Evolutionary conservation across 2,329 filamentous ascomycete species (phyloP), one percentile per base, ranked within the genome.

Genomic region (Claviceps purpurea): DNA sequence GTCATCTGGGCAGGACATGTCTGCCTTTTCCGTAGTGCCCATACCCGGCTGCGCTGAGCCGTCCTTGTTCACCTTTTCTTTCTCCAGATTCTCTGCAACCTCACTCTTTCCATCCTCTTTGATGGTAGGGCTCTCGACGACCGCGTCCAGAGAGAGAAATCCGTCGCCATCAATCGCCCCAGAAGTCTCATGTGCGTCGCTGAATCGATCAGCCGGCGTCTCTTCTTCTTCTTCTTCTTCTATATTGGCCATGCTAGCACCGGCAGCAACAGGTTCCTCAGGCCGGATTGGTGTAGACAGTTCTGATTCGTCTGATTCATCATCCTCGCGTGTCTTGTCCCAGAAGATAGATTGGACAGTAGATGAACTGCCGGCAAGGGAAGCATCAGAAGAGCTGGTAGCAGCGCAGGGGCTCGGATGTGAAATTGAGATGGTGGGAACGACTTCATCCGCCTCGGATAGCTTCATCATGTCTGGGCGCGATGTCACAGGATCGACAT

Each of bases 141-240:
- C 78, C 11, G 86, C 86, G 64, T 89, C 77, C 7, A 90, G 72
- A 4, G 85, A 89, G 60, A 81, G 73, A 60, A 88, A 90, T 0
- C 83, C 85, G 47, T 78, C 77, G 2, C 76, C 77, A 41, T 85
- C 82, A 4, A 74, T 61, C 14, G 87, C 82, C 0, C 78, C 79
- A 0, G 85, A 69, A 55, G 89, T 84, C 65, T 90, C 87, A 51
- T 84, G 84, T 1, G 86, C 86, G 65, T 90, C 87, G 57, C 83
- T 88, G 62, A 87, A 90, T 24, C 87, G 75, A 55, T 77, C 83
- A 49, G 69, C 71, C 52, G 81, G 78, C 2, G 64, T 63, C 5
- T 65, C 69, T n/a, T 76, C 70, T 1, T 70, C 64, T n/a, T 67
- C 67, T 50, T 68, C 65, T 7, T 65, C 69, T 18, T 76, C 70